Percentiles rank a stretch among this genome's conserved stretches.
Evolutionary conservation across 306 rosid genomes (phyloP).

Genomic region (Neltuma alba): DNA sequence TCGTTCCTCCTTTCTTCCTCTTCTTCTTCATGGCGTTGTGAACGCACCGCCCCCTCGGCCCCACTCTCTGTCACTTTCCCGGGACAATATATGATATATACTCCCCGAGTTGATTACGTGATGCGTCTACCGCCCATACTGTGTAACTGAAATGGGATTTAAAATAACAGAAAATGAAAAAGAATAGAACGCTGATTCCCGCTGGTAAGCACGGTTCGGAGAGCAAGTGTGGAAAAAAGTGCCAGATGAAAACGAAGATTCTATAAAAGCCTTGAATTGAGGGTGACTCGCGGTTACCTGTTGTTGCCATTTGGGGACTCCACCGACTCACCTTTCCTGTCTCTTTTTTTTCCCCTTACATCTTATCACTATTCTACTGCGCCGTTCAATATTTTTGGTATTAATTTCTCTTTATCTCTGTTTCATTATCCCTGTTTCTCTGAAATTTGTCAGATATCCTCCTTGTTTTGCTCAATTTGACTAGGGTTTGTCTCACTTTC

Average conservation of each 20-base stretch:
- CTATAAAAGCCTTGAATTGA: slow-evolving; percentile 34
- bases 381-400: slow-evolving; percentile 36
- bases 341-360: neutral
- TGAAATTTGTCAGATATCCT: neutral
- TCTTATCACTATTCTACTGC: slow-evolving; percentile 5
- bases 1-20: neutral
- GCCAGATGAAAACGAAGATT: slow-evolving; percentile 25
- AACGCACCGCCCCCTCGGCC: neutral
- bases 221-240: neutral
- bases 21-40: neutral
- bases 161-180: neutral
- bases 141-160: neutral
- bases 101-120: neutral
- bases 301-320: slow-evolving; percentile 32
- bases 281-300: slow-evolving; percentile 26
- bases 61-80: slow-evolving; percentile 32
- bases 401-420: neutral
- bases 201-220: neutral
- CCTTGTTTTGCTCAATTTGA: slow-evolving; percentile 35
- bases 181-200: neutral
- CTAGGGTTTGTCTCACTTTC: slow-evolving; percentile 48
- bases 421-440: slow-evolving; percentile 17
- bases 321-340: slow-evolving; percentile 45
- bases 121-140: neutral
- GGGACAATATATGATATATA: slow-evolving; percentile 11